These are phyloP conservation scores for Colletotrichum kahawae DNA, from an alignment of 2,329 filamentous ascomycete genomes.

Conservation along the genomic window DNA sequence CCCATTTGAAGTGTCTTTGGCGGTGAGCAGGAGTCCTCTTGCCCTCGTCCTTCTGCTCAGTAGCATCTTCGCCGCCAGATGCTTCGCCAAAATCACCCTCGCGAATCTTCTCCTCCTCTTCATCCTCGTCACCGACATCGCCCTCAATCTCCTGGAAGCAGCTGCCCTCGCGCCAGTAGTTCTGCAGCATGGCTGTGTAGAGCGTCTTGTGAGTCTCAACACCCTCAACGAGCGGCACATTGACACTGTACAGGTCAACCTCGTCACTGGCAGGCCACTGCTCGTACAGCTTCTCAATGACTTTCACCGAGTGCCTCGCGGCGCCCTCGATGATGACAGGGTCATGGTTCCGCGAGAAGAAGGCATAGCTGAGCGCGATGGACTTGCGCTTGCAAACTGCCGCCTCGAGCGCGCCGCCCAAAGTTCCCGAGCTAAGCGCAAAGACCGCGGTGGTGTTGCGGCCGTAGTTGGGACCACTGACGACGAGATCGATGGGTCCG, in stretches of 20 bases:
- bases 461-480: constrained; percentile 84
- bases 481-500: constrained; percentile 76
- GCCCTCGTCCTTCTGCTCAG: constrained; percentile 28
- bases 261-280: constrained; percentile 72
- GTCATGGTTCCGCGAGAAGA: constrained; percentile 85
- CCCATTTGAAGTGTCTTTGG: constrained; percentile 95
- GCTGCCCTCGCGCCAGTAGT: constrained; percentile 83
- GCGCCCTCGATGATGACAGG: constrained; percentile 80
- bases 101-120: constrained; percentile 77
- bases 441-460: constrained; percentile 84
- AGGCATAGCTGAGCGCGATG: constrained; percentile 89
- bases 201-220: constrained; percentile 75
- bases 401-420: constrained; percentile 79
- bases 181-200: constrained; percentile 89
- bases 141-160: constrained; percentile 85
- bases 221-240: constrained; percentile 83
- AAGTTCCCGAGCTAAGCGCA: constrained; percentile 76
- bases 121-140: constrained; percentile 65
- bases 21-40: constrained; percentile 51
- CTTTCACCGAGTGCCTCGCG: constrained; percentile 72
- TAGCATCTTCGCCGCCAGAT: constrained; percentile 25
- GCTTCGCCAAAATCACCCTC: constrained; percentile 61
- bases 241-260: constrained; percentile 88
- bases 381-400: constrained; percentile 72
- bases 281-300: constrained; percentile 79